A percentile compares a stretch with the other conserved stretches of the same genome.
These are phyloP conservation scores for Hirsutella rhossiliensis DNA, from an alignment of 2,329 filamentous ascomycete species.

Conservation along the genomic window DNA sequence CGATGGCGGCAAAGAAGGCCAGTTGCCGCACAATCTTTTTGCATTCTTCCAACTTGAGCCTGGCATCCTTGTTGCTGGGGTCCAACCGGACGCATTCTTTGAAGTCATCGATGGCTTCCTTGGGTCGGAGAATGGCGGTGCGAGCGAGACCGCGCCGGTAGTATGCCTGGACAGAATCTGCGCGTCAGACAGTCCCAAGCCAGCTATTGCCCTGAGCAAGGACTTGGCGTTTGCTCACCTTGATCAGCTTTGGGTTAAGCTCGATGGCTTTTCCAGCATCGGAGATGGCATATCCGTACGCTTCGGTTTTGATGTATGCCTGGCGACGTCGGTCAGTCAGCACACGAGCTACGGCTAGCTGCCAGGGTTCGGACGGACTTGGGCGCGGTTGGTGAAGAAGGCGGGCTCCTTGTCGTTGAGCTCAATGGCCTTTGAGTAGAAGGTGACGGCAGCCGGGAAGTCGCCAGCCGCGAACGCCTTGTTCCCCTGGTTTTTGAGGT, in stretches of 20 bases:
- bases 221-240: constrained; percentile 42
- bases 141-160: constrained; percentile 88
- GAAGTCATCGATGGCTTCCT: constrained; percentile 85
- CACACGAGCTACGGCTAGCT: constrained; percentile 23
- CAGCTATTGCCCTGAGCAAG: neutral
- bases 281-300: constrained; percentile 83
- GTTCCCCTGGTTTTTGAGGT: constrained; percentile 89
- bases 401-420: constrained; percentile 73
- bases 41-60: constrained; percentile 82
- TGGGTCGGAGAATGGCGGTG: constrained; percentile 79
- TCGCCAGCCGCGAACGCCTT: constrained; percentile 82
- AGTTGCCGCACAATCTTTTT: constrained; percentile 88
- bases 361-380: constrained; percentile 44
- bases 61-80: constrained; percentile 80
- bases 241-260: constrained; percentile 76
- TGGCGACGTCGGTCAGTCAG: constrained; percentile 34
- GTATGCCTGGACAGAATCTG: constrained; percentile 52
- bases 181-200: neutral
- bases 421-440: constrained; percentile 81
- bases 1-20: constrained; percentile 90
- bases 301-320: constrained; percentile 91
- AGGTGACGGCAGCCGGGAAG: constrained; percentile 70
- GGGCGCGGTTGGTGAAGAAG: constrained; percentile 89
- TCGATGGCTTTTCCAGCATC: constrained; percentile 89
- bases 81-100: constrained; percentile 80